These are phyloP conservation scores for Clarireedia paspali DNA, from an alignment of 2,329 filamentous ascomycete genomes.

Conservation along the genomic window DNA sequence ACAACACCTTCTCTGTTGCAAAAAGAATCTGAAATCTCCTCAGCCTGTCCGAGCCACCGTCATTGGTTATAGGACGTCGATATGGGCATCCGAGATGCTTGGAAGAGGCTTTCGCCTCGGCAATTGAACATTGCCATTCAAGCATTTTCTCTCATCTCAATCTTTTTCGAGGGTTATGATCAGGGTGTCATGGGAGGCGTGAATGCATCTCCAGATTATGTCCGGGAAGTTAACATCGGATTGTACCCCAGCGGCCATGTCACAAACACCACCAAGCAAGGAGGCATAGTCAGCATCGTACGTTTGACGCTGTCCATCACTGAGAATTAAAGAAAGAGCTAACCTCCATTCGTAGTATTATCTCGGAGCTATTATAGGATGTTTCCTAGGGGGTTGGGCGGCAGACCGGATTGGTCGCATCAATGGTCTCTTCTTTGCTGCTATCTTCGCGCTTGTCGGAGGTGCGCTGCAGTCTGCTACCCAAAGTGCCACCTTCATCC, in stretches of 20 bases:
- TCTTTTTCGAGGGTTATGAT: conserved; percentile 42
- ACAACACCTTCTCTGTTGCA: no score
- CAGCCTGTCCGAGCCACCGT: no score
- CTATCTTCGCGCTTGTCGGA: conserved; percentile 27
- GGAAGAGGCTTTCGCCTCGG: background rate
- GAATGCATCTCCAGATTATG: conserved; percentile 36
- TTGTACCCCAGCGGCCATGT: conserved; percentile 15
- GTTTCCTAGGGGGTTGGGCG: conserved; percentile 35
- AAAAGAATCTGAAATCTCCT: no score
- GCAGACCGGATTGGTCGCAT: conserved; percentile 47
- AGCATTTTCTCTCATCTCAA: conserved; percentile 15
- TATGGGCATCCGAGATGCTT: background rate
- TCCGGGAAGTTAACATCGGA: conserved; percentile 35
- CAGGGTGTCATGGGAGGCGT: conserved; percentile 48
- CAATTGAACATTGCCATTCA: background rate
- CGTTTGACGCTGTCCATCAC: background rate
- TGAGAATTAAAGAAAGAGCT: background rate
- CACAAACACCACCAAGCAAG: conserved; percentile 26
- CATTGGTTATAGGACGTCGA: background rate
- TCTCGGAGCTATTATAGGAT: conserved; percentile 25
- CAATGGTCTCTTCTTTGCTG: conserved; percentile 40
- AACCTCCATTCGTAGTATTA: conserved; percentile 22
- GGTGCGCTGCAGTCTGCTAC: conserved; percentile 19
- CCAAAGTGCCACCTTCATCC: conserved; percentile 27
- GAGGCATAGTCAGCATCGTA: conserved; percentile 19